Percentiles rank a stretch among this genome's conserved stretches.
Evolutionary conservation across 768 basidiomycete genomes (phyloP).

Genomic region (Russula abietina): DNA sequence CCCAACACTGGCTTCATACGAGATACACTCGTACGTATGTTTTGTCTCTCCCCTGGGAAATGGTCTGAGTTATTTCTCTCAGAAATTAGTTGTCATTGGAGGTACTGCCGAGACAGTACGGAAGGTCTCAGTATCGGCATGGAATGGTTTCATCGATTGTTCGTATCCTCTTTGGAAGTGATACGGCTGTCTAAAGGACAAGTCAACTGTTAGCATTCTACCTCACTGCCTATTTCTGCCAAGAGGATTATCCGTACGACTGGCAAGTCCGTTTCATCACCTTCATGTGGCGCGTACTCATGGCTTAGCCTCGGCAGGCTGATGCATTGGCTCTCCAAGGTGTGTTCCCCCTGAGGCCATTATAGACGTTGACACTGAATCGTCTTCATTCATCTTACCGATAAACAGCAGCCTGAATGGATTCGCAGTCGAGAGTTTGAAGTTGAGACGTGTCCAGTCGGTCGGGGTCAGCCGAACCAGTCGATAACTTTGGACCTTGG

Average conservation of each 20-base stretch:
- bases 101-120: slow-evolving; percentile 84
- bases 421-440: slow-evolving; percentile 83
- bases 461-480: slow-evolving; percentile 56
- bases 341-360: slow-evolving; percentile 28
- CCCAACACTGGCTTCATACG: slow-evolving; percentile 64
- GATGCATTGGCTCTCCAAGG: slow-evolving; percentile 87
- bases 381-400: slow-evolving; percentile 10
- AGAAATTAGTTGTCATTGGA: slow-evolving; percentile 89
- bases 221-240: slow-evolving; percentile 81
- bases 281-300: slow-evolving; percentile 5
- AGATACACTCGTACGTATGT: slow-evolving; percentile 60
- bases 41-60: neutral
- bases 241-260: slow-evolving; percentile 83
- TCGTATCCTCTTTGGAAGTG: slow-evolving; percentile 27
- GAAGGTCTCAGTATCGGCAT: slow-evolving; percentile 75
- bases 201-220: slow-evolving; percentile 68
- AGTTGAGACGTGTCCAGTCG: slow-evolving; percentile 71
- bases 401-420: slow-evolving; percentile 78
- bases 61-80: slow-evolving; percentile 10
- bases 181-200: slow-evolving; percentile 21
- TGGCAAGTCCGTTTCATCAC: slow-evolving; percentile 43
- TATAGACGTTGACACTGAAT: neutral
- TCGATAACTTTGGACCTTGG: slow-evolving; percentile 70
- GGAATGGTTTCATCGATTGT: slow-evolving; percentile 90
- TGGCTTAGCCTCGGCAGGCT: slow-evolving; percentile 42